phyloP scores from a whole-genome alignment of 768 basidiomycete species.

The Termitomyces heimii region DNA sequence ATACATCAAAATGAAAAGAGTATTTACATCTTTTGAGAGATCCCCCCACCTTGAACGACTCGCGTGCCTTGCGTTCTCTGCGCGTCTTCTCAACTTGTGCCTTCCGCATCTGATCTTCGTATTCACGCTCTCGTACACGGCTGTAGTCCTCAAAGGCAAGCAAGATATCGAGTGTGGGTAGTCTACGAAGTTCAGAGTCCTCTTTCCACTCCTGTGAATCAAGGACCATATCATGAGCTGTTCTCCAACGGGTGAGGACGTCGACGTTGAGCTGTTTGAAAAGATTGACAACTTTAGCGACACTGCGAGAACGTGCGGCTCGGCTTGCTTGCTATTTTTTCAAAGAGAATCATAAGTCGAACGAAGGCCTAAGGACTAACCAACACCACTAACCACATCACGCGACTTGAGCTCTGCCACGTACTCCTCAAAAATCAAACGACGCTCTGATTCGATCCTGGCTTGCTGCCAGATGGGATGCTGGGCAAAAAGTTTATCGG shows the following conservation, averaged over 20 bases:
- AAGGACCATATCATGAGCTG: constrained; percentile 70
- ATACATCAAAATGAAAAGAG: neutral
- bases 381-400: constrained; percentile 65
- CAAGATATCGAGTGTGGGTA: constrained; percentile 89
- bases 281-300: constrained; percentile 75
- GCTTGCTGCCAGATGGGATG: constrained; percentile 92
- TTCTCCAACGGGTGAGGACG: constrained; percentile 90
- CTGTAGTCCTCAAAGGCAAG: constrained; percentile 94
- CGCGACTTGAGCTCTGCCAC: constrained; percentile 78
- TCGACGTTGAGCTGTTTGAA: constrained; percentile 88
- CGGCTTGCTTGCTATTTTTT: constrained; percentile 66
- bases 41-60: constrained; percentile 72
- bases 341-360: neutral
- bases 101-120: constrained; percentile 80
- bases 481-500: constrained; percentile 78
- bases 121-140: constrained; percentile 83
- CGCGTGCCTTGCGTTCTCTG: constrained; percentile 83
- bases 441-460: constrained; percentile 79
- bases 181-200: constrained; percentile 71
- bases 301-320: constrained; percentile 69
- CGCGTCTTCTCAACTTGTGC: constrained; percentile 79
- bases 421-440: constrained; percentile 88
- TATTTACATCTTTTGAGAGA: neutral
- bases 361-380: neutral
- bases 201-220: constrained; percentile 75